phyloP scores from a whole-genome alignment of 2,329 filamentous ascomycete genomes.

The Dactylella cylindrospora region DNA sequence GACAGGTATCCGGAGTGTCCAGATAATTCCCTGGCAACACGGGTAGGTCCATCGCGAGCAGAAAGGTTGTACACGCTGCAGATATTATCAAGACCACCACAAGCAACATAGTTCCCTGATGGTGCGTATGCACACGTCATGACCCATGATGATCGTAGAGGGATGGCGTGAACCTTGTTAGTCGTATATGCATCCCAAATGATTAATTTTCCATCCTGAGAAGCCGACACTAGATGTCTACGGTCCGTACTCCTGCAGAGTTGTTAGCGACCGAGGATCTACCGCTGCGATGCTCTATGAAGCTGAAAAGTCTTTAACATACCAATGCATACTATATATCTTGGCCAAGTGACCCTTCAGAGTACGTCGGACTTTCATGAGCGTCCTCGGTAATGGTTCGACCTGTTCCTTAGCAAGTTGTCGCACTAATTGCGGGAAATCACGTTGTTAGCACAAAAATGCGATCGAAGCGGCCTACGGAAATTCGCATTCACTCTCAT shows the following conservation, averaged over 20 bases:
- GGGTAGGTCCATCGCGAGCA: conserved; percentile 92
- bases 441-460: conserved; percentile 10
- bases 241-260: conserved; percentile 67
- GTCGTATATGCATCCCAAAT: conserved; percentile 99
- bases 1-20: conserved; percentile 96
- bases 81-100: conserved; percentile 98
- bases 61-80: conserved; percentile 99
- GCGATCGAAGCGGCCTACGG: no score
- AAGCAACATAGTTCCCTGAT: conserved; percentile 96
- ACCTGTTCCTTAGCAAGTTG: conserved; percentile 89
- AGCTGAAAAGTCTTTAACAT: conserved; percentile 51
- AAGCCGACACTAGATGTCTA: conserved; percentile 93
- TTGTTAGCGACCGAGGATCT: not conserved
- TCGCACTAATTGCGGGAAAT: conserved; percentile 55
- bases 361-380: conserved; percentile 96
- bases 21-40: conserved; percentile 91
- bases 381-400: conserved; percentile 85
- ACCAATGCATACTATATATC: conserved; percentile 99
- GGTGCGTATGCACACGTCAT: conserved; percentile 99
- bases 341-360: conserved; percentile 97
- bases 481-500: not conserved
- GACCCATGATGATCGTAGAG: conserved; percentile 95
- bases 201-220: conserved; percentile 98
- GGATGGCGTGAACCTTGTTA: conserved; percentile 99
- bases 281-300: not conserved